Conservation (phyloP, 208 protist genomes). For the Naegleria lovaniensis region DNA sequence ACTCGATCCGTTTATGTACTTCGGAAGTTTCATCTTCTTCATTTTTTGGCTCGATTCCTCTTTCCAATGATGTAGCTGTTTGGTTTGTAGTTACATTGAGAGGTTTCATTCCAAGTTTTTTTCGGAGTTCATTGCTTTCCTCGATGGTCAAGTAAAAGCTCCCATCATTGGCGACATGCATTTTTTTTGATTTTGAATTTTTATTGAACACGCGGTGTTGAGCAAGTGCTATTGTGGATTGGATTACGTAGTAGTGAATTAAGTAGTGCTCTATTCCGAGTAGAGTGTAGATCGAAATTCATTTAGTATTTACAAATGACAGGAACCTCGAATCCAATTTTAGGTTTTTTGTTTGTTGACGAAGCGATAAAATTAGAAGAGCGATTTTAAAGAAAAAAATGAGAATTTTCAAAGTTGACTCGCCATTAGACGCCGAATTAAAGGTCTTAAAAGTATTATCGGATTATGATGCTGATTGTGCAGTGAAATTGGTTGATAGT, state of each 20-base stretch:
- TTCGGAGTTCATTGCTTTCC: not conserved
- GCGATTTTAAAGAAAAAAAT: not conserved
- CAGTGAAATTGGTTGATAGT: not conserved
- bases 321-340: too few relatives aligned
- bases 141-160: not conserved
- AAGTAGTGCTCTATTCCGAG: too few relatives aligned
- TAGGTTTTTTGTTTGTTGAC: too few relatives aligned
- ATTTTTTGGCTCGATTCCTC: not conserved
- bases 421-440: not conserved
- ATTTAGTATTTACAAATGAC: too few relatives aligned
- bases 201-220: not conserved
- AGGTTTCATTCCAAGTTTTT: not conserved
- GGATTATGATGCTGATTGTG: slow-evolving; percentile 22
- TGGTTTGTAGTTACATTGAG: not conserved
- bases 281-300: too few relatives aligned
- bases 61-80: too few relatives aligned
- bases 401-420: slow-evolving; percentile 3
- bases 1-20: not conserved
- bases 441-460: not conserved
- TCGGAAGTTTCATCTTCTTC: not conserved
- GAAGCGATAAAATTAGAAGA: too few relatives aligned
- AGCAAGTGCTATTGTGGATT: too few relatives aligned
- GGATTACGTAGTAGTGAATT: too few relatives aligned
- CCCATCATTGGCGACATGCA: not conserved
- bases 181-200: not conserved